Conservation (phyloP, 768 basidiomycete genomes). For the Coprinellus aureogranulatus region DNA sequence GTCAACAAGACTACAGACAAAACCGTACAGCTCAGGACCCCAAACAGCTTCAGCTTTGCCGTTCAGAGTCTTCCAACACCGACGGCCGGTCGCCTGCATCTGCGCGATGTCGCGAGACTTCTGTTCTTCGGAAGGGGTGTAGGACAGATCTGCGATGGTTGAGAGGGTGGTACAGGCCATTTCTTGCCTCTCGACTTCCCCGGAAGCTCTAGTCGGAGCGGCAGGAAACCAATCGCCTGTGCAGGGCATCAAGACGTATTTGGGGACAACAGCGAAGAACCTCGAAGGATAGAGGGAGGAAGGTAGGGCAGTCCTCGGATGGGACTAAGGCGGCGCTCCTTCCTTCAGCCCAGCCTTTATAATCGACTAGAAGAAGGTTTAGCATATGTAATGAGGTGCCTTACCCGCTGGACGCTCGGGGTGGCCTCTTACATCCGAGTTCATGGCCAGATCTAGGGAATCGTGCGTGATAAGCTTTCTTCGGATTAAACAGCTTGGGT, state of each 20-base stretch:
- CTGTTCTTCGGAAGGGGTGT: slow-evolving; percentile 38
- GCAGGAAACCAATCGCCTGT: slow-evolving; percentile 33
- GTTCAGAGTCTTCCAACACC: slow-evolving; percentile 73
- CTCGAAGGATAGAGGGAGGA: too few relatives aligned
- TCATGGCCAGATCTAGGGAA: neutral
- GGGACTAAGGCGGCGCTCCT: neutral
- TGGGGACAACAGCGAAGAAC: neutral
- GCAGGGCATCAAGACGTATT: neutral
- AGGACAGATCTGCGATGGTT: slow-evolving; percentile 41
- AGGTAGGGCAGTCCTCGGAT: neutral
- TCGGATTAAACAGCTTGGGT: neutral
- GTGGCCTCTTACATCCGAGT: neutral
- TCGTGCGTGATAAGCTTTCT: neutral
- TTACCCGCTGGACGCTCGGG: neutral
- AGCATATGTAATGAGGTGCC: neutral
- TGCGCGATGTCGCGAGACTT: slow-evolving; percentile 51
- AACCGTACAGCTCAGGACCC: slow-evolving; percentile 59
- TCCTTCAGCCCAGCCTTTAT: neutral
- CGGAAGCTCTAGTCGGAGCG: slow-evolving; percentile 24
- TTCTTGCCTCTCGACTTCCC: slow-evolving; percentile 14
- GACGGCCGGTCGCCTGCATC: slow-evolving; percentile 60
- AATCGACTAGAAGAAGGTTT: neutral
- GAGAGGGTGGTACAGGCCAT: slow-evolving; percentile 29
- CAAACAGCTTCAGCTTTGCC: slow-evolving; percentile 70
- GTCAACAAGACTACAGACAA: neutral